Evolutionary conservation across 108 stramenopile species (phyloP).

Genomic region (Nannochloropsis oceanica): DNA sequence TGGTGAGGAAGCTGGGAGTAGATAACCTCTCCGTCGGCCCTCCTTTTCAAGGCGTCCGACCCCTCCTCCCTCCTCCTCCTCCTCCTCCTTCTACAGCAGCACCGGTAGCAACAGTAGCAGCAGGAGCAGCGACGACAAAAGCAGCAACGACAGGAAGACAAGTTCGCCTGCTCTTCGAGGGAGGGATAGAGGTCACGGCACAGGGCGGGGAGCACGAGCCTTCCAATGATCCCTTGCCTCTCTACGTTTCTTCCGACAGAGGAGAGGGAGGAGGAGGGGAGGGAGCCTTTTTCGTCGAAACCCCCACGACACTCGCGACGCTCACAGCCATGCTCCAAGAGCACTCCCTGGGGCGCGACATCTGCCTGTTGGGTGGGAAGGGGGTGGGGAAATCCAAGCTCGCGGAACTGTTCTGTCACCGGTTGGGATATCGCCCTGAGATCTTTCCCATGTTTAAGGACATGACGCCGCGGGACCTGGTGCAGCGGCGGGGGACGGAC

Average conservation of each 20-base stretch:
- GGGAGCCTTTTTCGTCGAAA: background rate
- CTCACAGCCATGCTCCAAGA: constrained; percentile 10
- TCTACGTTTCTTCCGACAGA: background rate
- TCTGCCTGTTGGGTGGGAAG: constrained; percentile 50
- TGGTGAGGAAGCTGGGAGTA: background rate
- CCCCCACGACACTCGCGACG: background rate
- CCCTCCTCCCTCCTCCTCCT: too few species aligned
- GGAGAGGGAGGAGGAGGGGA: too few species aligned
- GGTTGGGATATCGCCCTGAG: constrained; percentile 40
- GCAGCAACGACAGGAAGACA: background rate
- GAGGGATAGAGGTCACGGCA: background rate
- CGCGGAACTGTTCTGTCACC: constrained; percentile 35
- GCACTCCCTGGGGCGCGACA: constrained; percentile 31
- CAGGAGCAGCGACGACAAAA: background rate
- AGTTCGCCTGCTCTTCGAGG: background rate
- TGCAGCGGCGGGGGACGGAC: constrained; percentile 47
- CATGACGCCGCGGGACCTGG: constrained; percentile 55
- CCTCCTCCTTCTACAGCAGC: too few species aligned
- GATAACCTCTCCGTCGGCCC: background rate
- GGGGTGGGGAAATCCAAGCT: constrained; percentile 56
- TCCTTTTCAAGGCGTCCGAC: background rate
- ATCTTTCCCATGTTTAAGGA: constrained; percentile 54
- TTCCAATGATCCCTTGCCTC: background rate
- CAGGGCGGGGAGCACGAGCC: background rate
- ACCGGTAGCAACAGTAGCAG: background rate